Evolutionary conservation across 2,329 filamentous ascomycete genomes (phyloP).

Genomic region (Monilinia vaccinii-corymbosi): DNA sequence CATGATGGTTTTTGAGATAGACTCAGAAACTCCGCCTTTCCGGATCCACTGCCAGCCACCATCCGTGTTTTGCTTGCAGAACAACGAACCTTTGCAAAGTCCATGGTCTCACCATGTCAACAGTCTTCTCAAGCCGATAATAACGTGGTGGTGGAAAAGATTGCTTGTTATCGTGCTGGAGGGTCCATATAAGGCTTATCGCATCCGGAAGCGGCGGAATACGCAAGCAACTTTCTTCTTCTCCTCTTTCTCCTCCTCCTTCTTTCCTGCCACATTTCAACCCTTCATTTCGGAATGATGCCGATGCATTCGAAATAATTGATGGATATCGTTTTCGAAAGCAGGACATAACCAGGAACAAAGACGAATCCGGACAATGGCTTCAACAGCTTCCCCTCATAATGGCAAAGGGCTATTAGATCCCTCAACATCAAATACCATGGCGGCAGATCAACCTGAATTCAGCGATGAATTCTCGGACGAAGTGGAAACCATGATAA

Average conservation of each 20-base stretch:
- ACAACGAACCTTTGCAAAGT: background rate
- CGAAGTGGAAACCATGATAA: constrained; percentile 19
- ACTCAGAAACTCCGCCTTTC: background rate
- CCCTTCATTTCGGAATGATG: background rate
- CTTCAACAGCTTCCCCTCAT: background rate
- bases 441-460: constrained; percentile 10
- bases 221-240: background rate
- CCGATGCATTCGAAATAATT: background rate
- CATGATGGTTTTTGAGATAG: background rate
- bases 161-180: background rate
- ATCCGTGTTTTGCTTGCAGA: background rate
- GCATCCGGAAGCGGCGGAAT: constrained; percentile 5
- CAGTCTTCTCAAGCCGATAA: background rate
- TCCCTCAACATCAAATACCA: constrained; percentile 6
- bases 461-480: constrained; percentile 13
- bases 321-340: background rate
- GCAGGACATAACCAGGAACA: constrained; percentile 5
- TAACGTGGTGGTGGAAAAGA: background rate
- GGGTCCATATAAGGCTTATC: constrained; percentile 5
- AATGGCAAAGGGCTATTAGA: background rate
- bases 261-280: constrained; percentile 1
- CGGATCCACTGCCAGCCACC: background rate
- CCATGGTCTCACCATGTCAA: background rate
- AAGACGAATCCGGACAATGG: constrained; percentile 8
- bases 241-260: background rate